These are phyloP conservation scores for Perkinsus chesapeaki DNA, from an alignment of 169 alveolate species.

Conservation along the genomic window DNA sequence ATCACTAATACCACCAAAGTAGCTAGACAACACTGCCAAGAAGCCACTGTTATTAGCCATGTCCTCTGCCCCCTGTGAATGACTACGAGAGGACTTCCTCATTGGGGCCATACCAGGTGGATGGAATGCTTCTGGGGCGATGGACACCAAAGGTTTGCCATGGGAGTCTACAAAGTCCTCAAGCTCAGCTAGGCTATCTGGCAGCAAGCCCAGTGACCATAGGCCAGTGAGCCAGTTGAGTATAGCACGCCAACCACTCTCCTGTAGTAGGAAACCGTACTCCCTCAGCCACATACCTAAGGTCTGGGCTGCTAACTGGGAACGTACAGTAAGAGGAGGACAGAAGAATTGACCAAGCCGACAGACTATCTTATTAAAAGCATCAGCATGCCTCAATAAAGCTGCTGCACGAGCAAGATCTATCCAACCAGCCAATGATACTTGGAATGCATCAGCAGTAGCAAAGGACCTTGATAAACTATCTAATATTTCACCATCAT, in stretches of 20 bases:
- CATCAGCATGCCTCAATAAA: conserved; percentile 14
- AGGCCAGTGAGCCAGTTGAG: conserved; percentile 23
- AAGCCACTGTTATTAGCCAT: neutral
- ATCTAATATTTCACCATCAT: neutral
- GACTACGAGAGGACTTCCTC: neutral
- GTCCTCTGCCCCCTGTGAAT: neutral
- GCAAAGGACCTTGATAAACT: neutral
- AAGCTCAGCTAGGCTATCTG: conserved; percentile 20
- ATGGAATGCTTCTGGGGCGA: neutral
- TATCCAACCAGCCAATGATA: neutral
- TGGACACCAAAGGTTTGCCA: conserved; percentile 21
- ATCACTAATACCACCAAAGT: neutral
- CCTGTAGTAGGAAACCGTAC: conserved; percentile 18
- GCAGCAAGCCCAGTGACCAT: conserved; percentile 26
- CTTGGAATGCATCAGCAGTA: neutral
- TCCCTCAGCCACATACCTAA: conserved; percentile 20
- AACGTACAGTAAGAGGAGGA: conserved; percentile 9
- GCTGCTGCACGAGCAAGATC: conserved; percentile 10
- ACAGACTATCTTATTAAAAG: conserved; percentile 10
- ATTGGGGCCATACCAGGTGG: neutral
- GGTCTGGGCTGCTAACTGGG: conserved; percentile 21
- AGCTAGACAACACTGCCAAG: neutral
- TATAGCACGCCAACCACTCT: conserved; percentile 35
- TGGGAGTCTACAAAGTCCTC: conserved; percentile 25
- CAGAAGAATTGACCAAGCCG: conserved; percentile 19